These are phyloP conservation scores for Fraxinus angustifolia DNA, from an alignment of 305 asterid genomes.

Conservation along the genomic window DNA sequence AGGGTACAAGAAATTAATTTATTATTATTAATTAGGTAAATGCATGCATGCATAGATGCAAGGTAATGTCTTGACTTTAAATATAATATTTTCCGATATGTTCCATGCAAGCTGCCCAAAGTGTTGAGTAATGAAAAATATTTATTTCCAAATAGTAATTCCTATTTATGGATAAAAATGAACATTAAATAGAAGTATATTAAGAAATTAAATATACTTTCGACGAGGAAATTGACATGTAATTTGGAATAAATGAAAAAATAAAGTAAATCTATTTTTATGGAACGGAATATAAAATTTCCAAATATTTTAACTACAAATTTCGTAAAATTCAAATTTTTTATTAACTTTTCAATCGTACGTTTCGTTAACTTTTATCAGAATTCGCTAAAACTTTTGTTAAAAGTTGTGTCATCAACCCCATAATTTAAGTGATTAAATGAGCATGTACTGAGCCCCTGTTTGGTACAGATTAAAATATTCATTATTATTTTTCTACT, in stretches of 20 bases:
- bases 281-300: too few species aligned
- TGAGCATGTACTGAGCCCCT: not conserved
- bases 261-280: too few species aligned
- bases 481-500: too few species aligned
- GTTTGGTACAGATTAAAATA: too few species aligned
- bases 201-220: too few species aligned
- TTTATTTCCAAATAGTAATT: too few species aligned
- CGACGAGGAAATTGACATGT: not conserved
- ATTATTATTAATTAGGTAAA: not conserved
- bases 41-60: not conserved
- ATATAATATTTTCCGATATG: not conserved
- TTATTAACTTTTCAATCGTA: too few species aligned
- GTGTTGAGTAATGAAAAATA: not conserved
- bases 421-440: not conserved
- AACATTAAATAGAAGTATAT: too few species aligned
- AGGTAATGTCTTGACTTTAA: not conserved
- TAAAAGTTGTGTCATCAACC: not conserved
- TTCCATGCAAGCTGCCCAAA: not conserved
- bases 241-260: not conserved
- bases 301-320: too few species aligned
- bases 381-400: too few species aligned
- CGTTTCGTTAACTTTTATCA: not conserved
- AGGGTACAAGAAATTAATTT: not conserved
- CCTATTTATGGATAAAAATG: too few species aligned
- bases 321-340: too few species aligned